These are phyloP conservation scores for Penicillium lagena DNA, from an alignment of 495 filamentous ascomycete genomes.

Conservation along the genomic window DNA sequence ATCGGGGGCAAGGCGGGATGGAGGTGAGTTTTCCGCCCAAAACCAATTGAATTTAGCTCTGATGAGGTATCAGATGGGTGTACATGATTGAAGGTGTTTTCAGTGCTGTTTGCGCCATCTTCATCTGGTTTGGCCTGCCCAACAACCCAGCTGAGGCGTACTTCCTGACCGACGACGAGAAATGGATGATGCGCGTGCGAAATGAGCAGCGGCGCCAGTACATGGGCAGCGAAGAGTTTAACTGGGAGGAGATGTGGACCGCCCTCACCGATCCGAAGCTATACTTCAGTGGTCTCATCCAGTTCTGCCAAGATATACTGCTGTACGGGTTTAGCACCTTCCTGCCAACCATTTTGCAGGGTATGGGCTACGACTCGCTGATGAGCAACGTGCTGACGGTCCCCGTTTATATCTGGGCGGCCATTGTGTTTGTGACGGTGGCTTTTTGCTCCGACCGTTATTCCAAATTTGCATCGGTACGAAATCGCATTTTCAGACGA, in stretches of 20 bases:
- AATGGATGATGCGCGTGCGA: conserved; percentile 43
- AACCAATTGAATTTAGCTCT: not conserved
- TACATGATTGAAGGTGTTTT: conserved; percentile 52
- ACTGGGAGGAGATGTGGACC: conserved; percentile 42
- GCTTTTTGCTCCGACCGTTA: conserved; percentile 35
- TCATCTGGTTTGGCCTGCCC: conserved; percentile 50
- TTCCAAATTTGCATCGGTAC: conserved; percentile 30
- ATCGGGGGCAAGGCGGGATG: conserved; percentile 34
- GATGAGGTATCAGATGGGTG: conserved; percentile 25
- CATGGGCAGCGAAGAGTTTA: conserved; percentile 44
- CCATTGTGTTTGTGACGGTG: conserved; percentile 34
- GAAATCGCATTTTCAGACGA: not conserved
- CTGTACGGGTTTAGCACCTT: conserved; percentile 57
- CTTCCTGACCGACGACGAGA: conserved; percentile 45
- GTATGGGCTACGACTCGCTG: conserved; percentile 43
- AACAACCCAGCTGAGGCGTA: conserved; percentile 49
- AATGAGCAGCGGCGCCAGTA: conserved; percentile 33
- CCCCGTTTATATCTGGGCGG: conserved; percentile 36
- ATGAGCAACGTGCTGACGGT: conserved; percentile 42
- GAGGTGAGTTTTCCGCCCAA: conserved; percentile 18
- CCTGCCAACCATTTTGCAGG: conserved; percentile 48
- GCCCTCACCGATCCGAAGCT: conserved; percentile 36
- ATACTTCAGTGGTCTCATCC: conserved; percentile 36
- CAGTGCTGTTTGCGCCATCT: conserved; percentile 40
- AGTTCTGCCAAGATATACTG: conserved; percentile 49